Evolutionary conservation across 306 rosid species (phyloP).

Genomic region (cucumber (Cucumis sativus)): DNA sequence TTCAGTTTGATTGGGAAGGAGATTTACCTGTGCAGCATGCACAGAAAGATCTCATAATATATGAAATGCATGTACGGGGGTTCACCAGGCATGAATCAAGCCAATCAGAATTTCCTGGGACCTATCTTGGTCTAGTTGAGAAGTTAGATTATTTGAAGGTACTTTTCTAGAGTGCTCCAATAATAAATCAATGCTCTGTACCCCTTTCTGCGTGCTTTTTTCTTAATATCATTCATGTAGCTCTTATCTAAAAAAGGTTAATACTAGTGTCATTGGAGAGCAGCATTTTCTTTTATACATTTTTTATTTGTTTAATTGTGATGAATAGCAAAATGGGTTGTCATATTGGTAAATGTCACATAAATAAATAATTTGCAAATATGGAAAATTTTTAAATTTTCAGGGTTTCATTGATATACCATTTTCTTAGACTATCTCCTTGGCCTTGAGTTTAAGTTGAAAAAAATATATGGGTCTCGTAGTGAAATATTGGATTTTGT

Average conservation of each 20-base stretch:
- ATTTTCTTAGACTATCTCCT: no score
- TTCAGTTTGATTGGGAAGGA: conserved; percentile 98
- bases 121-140: conserved; percentile 87
- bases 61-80: conserved; percentile 95
- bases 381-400: no score
- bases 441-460: no score
- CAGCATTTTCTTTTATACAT: neutral
- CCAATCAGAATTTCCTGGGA: conserved; percentile 58
- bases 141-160: conserved; percentile 91
- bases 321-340: no score
- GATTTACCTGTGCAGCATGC: conserved; percentile 72
- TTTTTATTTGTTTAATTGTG: no score
- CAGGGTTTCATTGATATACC: no score
- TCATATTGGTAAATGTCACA: no score
- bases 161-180: conserved; percentile 9
- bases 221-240: neutral
- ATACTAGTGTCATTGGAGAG: neutral
- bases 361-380: no score
- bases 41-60: conserved; percentile 74
- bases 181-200: neutral
- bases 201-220: neutral
- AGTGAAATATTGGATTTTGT: neutral
- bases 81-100: conserved; percentile 90
- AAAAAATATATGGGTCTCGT: neutral
- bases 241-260: neutral